Conservation (phyloP, 2,329 filamentous ascomycete species). For the Apiospora koreana region DNA sequence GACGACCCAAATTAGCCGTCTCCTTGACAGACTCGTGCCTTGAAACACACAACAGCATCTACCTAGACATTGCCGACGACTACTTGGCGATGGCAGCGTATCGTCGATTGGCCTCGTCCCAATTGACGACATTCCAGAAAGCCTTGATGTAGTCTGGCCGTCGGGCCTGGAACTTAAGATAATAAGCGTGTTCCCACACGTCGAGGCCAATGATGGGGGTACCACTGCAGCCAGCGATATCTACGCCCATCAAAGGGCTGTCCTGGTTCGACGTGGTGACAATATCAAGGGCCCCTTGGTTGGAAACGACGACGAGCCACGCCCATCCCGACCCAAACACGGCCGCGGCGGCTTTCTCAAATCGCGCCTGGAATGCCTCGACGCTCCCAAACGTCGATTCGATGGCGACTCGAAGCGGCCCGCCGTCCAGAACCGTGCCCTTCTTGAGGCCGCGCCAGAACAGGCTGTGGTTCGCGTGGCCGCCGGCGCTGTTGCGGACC, state of each 20-base stretch:
- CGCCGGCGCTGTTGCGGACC: constrained; percentile 7
- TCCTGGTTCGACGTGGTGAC: constrained; percentile 7
- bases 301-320: constrained; percentile 6
- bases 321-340: constrained; percentile 11
- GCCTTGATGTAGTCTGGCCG: constrained; percentile 12
- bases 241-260: constrained; percentile 1
- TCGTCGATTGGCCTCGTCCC: constrained; percentile 4
- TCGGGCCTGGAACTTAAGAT: constrained; percentile 6
- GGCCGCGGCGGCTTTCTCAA: background rate
- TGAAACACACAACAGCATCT: too few relatives aligned
- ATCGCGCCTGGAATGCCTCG: background rate
- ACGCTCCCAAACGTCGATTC: background rate
- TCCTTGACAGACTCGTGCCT: background rate
- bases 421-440: background rate
- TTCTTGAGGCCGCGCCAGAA: constrained; percentile 11
- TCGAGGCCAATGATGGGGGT: constrained; percentile 7
- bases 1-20: background rate
- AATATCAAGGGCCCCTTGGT: background rate
- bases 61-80: background rate
- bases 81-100: background rate
- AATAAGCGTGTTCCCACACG: constrained; percentile 11
- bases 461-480: constrained; percentile 5
- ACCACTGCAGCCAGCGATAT: background rate
- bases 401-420: background rate
- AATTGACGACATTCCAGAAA: constrained; percentile 10